Conservation (phyloP, 2,329 filamentous ascomycete species). For the Exophiala sideris region DNA sequence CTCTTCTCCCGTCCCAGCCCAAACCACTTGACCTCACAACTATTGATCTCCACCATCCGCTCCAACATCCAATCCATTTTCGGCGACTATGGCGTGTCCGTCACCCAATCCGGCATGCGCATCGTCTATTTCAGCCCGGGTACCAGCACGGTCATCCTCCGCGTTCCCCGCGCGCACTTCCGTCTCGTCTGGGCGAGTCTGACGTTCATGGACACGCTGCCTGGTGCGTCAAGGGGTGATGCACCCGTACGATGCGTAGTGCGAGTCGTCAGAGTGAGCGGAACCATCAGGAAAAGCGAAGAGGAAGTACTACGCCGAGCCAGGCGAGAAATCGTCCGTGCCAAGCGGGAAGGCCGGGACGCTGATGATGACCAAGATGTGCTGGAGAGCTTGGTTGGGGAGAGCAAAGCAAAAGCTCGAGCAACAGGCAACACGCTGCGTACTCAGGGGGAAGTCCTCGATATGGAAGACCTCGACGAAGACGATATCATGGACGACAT, state of each 20-base stretch:
- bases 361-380: slow-evolving; percentile 8
- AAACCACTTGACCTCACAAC: slow-evolving; percentile 63
- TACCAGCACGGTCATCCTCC: slow-evolving; percentile 91
- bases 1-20: slow-evolving; percentile 76
- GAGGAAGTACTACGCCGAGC: slow-evolving; percentile 82
- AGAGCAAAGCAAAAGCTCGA: not conserved
- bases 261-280: slow-evolving; percentile 80
- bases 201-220: slow-evolving; percentile 72
- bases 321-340: slow-evolving; percentile 61
- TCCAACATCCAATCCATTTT: slow-evolving; percentile 69
- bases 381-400: not conserved
- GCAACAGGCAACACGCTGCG: not conserved
- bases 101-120: slow-evolving; percentile 38
- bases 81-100: slow-evolving; percentile 75
- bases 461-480: slow-evolving; percentile 13
- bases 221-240: slow-evolving; percentile 31
- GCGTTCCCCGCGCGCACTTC: slow-evolving; percentile 77
- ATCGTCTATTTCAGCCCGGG: slow-evolving; percentile 90
- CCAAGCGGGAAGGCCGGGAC: slow-evolving; percentile 20
- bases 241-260: slow-evolving; percentile 63
- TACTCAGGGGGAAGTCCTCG: slow-evolving; percentile 4
- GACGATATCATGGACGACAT: slow-evolving; percentile 31
- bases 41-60: slow-evolving; percentile 55
- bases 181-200: slow-evolving; percentile 86
- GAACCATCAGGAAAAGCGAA: slow-evolving; percentile 88